Evolutionary conservation across 169 alveolate species (phyloP).

Genomic region (Eimeria sp.): DNA sequence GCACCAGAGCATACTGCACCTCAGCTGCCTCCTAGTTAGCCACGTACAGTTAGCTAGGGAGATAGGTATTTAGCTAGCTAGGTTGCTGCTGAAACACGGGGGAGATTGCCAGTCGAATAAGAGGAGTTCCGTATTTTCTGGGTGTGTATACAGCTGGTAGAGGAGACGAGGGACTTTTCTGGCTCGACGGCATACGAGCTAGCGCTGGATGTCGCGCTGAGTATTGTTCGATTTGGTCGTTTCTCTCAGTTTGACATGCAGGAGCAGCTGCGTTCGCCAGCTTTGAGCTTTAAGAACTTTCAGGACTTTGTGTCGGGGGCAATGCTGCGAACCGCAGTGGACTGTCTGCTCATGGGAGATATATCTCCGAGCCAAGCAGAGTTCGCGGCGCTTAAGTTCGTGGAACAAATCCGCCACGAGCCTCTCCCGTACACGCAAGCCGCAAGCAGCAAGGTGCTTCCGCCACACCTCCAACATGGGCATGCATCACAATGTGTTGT

Average conservation of each 20-base stretch:
- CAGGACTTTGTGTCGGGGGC: background rate
- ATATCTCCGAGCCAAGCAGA: constrained; percentile 43
- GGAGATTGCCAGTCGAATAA: background rate
- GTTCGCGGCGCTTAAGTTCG: constrained; percentile 50
- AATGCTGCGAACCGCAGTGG: constrained; percentile 38
- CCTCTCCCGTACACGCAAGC: constrained; percentile 59
- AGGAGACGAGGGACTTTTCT: constrained; percentile 57
- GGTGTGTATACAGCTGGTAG: constrained; percentile 46
- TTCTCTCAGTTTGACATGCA: constrained; percentile 53
- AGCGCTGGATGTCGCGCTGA: constrained; percentile 74
- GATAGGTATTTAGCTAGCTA: background rate
- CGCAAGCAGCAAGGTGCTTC: constrained; percentile 74
- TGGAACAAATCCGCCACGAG: background rate
- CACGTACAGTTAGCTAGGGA: background rate
- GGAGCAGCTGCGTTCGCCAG: background rate
- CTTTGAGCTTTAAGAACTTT: background rate
- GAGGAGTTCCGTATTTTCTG: background rate
- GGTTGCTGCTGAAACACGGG: background rate
- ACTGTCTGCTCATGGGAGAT: constrained; percentile 83
- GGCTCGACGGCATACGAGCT: constrained; percentile 53
- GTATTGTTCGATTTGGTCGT: constrained; percentile 39
- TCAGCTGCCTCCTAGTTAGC: background rate
- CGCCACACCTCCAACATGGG: background rate
- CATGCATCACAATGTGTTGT: too few relatives aligned
- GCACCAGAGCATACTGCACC: background rate